phyloP scores from a whole-genome alignment of 179 eudicot species.

The Spinacia oleracea region DNA sequence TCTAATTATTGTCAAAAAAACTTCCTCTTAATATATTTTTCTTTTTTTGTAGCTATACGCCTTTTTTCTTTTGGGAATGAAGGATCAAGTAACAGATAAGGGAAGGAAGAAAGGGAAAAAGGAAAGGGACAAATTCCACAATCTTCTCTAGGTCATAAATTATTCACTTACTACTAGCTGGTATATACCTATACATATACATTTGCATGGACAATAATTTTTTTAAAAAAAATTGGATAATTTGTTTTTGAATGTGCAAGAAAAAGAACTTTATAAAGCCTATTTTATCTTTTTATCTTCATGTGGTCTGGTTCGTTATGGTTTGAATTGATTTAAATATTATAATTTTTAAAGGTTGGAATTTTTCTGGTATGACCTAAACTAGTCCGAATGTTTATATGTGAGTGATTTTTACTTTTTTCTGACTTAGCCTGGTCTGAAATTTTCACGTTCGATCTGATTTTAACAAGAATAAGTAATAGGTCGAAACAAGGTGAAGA shows the following conservation, averaged over 20 bases:
- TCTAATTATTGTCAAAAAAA: background rate
- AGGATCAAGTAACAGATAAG: slow-evolving; percentile 17
- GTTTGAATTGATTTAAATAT: too few species aligned
- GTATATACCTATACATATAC: background rate
- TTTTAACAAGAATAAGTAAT: too few species aligned
- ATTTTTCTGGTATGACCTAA: too few species aligned
- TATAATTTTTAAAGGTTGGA: too few species aligned
- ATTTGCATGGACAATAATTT: background rate
- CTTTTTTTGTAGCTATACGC: background rate
- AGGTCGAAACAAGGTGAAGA: too few species aligned
- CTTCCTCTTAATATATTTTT: background rate
- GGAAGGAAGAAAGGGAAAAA: background rate
- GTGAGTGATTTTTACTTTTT: too few species aligned
- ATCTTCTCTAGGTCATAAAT: background rate
- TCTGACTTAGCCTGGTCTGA: too few species aligned
- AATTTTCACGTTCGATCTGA: too few species aligned
- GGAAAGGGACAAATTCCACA: background rate
- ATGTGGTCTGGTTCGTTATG: too few species aligned
- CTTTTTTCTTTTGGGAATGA: slow-evolving; percentile 6
- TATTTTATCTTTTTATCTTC: too few species aligned
- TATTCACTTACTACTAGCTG: background rate
- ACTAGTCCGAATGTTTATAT: too few species aligned
- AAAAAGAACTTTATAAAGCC: background rate
- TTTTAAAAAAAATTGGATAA: too few species aligned
- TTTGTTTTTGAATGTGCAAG: background rate